Evolutionary conservation across 2,329 filamentous ascomycete species (phyloP), one percentile per base, ranked within the genome.

Genomic region (Xylariaceae sp.): DNA sequence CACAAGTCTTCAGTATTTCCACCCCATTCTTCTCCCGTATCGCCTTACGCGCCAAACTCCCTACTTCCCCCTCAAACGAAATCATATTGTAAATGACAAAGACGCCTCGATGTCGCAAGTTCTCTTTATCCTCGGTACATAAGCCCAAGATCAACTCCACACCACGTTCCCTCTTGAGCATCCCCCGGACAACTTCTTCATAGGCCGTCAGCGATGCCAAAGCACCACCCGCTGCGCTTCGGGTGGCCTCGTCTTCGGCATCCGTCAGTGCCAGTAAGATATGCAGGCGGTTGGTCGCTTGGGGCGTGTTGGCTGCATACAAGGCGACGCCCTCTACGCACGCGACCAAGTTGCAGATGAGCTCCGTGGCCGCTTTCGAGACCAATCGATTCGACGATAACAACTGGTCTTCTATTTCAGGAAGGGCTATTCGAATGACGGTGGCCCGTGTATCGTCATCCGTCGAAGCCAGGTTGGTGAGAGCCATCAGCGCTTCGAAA

Each of bases 391-490:
- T 94, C 44, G 82, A 81, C 11, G 84, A 87, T 1, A 97, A 80
- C 1, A 97, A 76, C 19, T 91, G 80, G 62, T 96, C 90, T 69
- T 97, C 94, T 43, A 96, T 79, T 26, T 83, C 82, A 0, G 83
- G 69, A 82, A 89, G 95, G 0, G 86, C 83, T 3, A 80, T 75
- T 7, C 87, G 83, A 37, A 96, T 83, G 48, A 96, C 91, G 12
- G 80, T 76, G 37, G 80, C 76, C 44, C 86, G 80, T 4, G 81
- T 79, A 4, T 84, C 80, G 35, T 86, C 80, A 51, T 91, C 86
- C 9, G 86, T 81, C 0, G 89, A 95, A 0, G 92, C 94, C 6
- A 99, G 81, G 64, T 99, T 99, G 0, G 94, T 97, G 37, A 99
- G 80, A 0, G 94, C 92, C 70, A 97, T 87, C 6, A 99, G 80